These are phyloP conservation scores for Calonectria hongkongensis DNA, from an alignment of 2,329 filamentous ascomycete genomes.

Conservation along the genomic window DNA sequence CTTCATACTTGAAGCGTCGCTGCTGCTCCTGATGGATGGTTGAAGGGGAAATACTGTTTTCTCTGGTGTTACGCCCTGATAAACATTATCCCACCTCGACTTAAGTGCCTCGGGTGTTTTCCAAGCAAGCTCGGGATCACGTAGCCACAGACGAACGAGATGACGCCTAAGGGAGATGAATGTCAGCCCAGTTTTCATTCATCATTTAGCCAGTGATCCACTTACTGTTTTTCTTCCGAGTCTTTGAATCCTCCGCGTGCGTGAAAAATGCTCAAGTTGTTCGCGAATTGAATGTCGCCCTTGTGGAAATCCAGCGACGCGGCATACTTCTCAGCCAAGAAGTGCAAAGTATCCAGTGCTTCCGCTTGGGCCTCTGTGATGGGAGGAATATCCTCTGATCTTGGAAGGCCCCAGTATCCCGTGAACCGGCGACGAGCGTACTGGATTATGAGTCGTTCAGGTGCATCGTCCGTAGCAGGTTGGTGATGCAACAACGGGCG, in stretches of 20 bases:
- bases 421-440: conserved; percentile 77
- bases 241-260: conserved; percentile 70
- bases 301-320: conserved; percentile 67
- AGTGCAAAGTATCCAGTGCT: conserved; percentile 71
- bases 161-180: conserved; percentile 65
- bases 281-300: conserved; percentile 73
- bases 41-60: conserved; percentile 74
- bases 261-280: conserved; percentile 74
- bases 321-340: conserved; percentile 67
- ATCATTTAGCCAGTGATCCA: conserved; percentile 22
- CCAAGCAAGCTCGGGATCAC: conserved; percentile 70
- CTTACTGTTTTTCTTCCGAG: conserved; percentile 65
- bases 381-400: conserved; percentile 72
- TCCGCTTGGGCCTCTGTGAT: conserved; percentile 73
- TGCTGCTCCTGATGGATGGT: conserved; percentile 59
- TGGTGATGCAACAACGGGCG: conserved; percentile 75
- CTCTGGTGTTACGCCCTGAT: conserved; percentile 70
- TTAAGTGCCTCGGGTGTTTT: conserved; percentile 65
- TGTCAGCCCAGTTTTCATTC: conserved; percentile 43
- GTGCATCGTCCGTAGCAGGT: conserved; percentile 64
- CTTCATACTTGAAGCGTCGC: conserved; percentile 45
- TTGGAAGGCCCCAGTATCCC: conserved; percentile 72
- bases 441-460: conserved; percentile 75
- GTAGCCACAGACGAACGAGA: conserved; percentile 70
- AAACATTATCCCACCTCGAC: conserved; percentile 72